Conservation (phyloP, 2,329 filamentous ascomycete species). For the Neonectria coccinea region DNA sequence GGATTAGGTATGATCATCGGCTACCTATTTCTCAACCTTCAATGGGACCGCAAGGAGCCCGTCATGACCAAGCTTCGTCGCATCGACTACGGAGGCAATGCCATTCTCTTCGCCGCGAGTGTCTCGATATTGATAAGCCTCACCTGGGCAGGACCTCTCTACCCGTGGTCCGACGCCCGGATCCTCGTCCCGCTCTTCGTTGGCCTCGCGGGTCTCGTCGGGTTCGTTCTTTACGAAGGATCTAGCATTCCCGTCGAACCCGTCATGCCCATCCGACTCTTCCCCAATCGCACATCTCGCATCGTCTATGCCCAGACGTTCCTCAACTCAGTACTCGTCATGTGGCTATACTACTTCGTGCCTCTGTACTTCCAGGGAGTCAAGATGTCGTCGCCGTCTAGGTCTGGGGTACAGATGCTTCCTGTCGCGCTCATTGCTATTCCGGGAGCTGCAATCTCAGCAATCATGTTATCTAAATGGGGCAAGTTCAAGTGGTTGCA, state of each 20-base stretch:
- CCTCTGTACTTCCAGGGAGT: constrained; percentile 62
- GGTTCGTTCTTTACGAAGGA: constrained; percentile 37
- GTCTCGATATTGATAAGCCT: constrained; percentile 58
- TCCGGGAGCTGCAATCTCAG: constrained; percentile 44
- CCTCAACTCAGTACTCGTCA: constrained; percentile 41
- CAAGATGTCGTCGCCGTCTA: constrained; percentile 46
- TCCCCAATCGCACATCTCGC: constrained; percentile 37
- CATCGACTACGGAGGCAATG: constrained; percentile 59
- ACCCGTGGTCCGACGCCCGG: constrained; percentile 55
- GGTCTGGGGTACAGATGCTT: constrained; percentile 51
- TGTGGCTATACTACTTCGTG: constrained; percentile 56
- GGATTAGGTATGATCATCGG: constrained; percentile 48
- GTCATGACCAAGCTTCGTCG: constrained; percentile 48
- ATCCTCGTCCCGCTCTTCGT: constrained; percentile 57
- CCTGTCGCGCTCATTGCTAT: constrained; percentile 47
- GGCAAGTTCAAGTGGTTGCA: constrained; percentile 53
- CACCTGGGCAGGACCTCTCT: constrained; percentile 56
- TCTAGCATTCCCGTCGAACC: constrained; percentile 39
- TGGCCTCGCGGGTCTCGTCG: constrained; percentile 30
- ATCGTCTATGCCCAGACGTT: constrained; percentile 43
- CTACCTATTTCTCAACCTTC: constrained; percentile 54
- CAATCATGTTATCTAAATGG: constrained; percentile 46
- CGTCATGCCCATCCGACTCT: constrained; percentile 43
- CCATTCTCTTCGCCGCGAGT: constrained; percentile 54
- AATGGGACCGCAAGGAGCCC: constrained; percentile 40